These are phyloP conservation scores for Zalaria sp. DNA, from an alignment of 2,329 filamentous ascomycete species.

Conservation along the genomic window DNA sequence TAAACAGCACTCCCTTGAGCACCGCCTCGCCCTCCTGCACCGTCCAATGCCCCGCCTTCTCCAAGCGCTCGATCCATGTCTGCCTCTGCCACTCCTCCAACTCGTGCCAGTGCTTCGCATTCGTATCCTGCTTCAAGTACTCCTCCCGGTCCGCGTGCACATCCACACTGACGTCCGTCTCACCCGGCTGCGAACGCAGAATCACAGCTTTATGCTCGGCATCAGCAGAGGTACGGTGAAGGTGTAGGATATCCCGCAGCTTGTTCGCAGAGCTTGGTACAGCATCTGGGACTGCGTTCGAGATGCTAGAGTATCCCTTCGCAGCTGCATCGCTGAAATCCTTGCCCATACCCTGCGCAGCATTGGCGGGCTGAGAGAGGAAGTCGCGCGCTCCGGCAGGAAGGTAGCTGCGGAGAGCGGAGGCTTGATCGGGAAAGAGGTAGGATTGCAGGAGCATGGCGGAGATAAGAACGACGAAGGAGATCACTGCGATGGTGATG, in stretches of 20 bases:
- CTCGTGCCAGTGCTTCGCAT: constrained; percentile 57
- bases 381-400: constrained; percentile 32
- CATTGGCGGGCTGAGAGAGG: constrained; percentile 11
- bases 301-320: constrained; percentile 10
- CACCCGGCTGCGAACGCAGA: constrained; percentile 19
- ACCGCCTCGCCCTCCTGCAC: constrained; percentile 63
- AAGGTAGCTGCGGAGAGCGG: constrained; percentile 43
- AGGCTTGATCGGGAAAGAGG: constrained; percentile 40
- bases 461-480: constrained; percentile 49
- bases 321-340: constrained; percentile 13
- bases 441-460: constrained; percentile 52
- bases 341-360: constrained; percentile 5
- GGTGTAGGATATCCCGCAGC: constrained; percentile 9
- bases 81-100: constrained; percentile 47
- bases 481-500: constrained; percentile 40
- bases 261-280: neutral
- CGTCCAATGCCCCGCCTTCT: constrained; percentile 63
- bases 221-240: constrained; percentile 4
- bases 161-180: constrained; percentile 18
- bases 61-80: constrained; percentile 55
- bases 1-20: constrained; percentile 65
- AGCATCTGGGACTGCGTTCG: constrained; percentile 1
- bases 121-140: constrained; percentile 26
- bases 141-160: constrained; percentile 23
- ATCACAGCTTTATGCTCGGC: constrained; percentile 24